These are phyloP conservation scores for Coccomyxa subellipsoidea DNA, from an alignment of 163 green algal species.

Conservation along the genomic window DNA sequence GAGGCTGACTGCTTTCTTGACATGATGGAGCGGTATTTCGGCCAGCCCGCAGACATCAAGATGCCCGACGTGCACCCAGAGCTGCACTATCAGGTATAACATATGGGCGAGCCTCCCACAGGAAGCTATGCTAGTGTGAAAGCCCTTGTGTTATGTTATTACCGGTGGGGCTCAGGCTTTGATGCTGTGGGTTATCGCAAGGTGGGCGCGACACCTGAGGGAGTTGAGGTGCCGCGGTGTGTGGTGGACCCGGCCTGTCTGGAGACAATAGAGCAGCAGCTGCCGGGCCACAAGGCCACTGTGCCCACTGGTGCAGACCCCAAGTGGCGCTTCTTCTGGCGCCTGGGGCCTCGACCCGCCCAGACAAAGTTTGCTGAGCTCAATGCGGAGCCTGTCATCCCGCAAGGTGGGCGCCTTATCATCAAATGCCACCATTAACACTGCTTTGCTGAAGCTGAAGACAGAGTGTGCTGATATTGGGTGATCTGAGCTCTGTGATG, in stretches of 20 bases:
- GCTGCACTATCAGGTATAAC: conserved; percentile 78
- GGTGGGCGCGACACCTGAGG: conserved; percentile 84
- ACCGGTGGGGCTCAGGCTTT: no score
- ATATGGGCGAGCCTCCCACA: neutral
- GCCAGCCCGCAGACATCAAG: conserved; percentile 54
- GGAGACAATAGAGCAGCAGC: conserved; percentile 26
- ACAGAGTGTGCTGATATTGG: no score
- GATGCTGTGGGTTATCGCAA: no score
- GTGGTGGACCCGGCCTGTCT: conserved; percentile 47
- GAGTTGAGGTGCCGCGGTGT: conserved; percentile 72
- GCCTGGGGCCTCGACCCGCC: conserved; percentile 62
- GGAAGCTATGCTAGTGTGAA: no score
- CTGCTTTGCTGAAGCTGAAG: neutral
- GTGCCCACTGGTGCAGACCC: conserved; percentile 48
- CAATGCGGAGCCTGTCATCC: conserved; percentile 78
- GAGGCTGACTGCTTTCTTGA: conserved; percentile 79
- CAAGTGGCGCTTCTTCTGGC: conserved; percentile 91
- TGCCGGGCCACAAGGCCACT: conserved; percentile 30
- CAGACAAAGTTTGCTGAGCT: conserved; percentile 70
- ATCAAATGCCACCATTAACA: neutral
- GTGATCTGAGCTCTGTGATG: neutral
- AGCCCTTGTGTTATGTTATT: no score
- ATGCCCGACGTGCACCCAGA: conserved; percentile 59
- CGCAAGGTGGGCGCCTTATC: conserved; percentile 34
- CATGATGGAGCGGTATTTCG: conserved; percentile 89